phyloP scores from a whole-genome alignment of 179 eudicot species.

The Pouteria campechiana region DNA sequence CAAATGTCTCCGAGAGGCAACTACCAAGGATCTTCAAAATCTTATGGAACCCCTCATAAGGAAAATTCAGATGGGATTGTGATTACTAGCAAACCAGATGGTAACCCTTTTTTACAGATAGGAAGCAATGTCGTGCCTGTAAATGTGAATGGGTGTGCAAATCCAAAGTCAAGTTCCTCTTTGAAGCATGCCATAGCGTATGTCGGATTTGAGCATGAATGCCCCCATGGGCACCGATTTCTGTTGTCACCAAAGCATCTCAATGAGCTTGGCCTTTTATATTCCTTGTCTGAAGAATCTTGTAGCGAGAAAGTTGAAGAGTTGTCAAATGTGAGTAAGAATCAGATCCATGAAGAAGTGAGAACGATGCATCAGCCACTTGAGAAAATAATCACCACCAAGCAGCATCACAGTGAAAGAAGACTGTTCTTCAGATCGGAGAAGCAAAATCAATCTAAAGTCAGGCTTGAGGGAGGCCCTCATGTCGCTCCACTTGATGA shows the following conservation, averaged over 20 bases:
- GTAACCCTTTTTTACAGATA: constrained; percentile 43
- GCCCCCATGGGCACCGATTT: constrained; percentile 90
- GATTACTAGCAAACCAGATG: constrained; percentile 12
- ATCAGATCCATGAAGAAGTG: constrained; percentile 30
- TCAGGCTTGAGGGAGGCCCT: constrained; percentile 26
- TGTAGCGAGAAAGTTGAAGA: constrained; percentile 31
- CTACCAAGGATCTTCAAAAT: constrained; percentile 25
- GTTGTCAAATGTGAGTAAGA: constrained; percentile 30
- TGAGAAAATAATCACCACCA: constrained; percentile 25
- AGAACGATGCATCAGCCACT: constrained; percentile 31
- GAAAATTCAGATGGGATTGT: constrained; percentile 16
- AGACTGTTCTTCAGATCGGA: constrained; percentile 17
- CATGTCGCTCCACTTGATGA: constrained; percentile 35
- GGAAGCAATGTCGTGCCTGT: constrained; percentile 50
- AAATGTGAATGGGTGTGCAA: constrained; percentile 27
- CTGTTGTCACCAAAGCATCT: constrained; percentile 64
- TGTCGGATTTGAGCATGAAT: constrained; percentile 95
- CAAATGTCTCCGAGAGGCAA: constrained; percentile 18
- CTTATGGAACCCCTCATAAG: constrained; percentile 23
- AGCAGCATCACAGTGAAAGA: constrained; percentile 11
- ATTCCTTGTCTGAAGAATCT: constrained; percentile 51
- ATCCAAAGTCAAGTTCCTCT: constrained; percentile 21
- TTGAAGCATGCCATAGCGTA: constrained; percentile 42
- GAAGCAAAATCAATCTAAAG: no score
- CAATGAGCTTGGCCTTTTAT: constrained; percentile 49